A percentile compares a stretch with the other conserved stretches of the same genome.
phyloP scores from a whole-genome alignment of 2,329 filamentous ascomycete genomes.

The Fusarium sulawesiense region DNA sequence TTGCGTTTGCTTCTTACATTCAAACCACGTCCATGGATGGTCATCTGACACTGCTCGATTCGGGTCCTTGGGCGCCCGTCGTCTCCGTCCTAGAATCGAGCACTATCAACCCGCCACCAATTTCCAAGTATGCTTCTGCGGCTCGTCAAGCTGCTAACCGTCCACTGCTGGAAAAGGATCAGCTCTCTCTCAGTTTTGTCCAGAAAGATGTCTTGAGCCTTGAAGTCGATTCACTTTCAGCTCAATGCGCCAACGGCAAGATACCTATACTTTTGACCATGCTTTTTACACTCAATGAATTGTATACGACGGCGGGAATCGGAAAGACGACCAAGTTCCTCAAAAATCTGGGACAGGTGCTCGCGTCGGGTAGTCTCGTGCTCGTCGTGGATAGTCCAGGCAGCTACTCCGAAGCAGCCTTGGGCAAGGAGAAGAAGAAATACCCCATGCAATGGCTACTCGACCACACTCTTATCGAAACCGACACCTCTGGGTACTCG shows the following conservation, averaged over 20 bases:
- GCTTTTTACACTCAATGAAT: conserved; percentile 95
- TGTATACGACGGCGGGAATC: conserved; percentile 81
- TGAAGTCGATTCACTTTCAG: conserved; percentile 48
- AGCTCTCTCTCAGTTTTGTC: conserved; percentile 56
- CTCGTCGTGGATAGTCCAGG: conserved; percentile 94
- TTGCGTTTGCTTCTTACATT: conserved; percentile 62
- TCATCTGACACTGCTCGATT: conserved; percentile 77
- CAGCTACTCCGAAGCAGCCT: conserved; percentile 84
- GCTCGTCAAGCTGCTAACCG: conserved; percentile 58
- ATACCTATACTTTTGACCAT: conserved; percentile 75
- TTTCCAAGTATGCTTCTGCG: conserved; percentile 66
- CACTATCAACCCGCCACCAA: conserved; percentile 63
- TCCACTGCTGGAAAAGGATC: conserved; percentile 55
- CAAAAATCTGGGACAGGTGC: conserved; percentile 69
- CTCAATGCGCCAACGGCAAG: conserved; percentile 46
- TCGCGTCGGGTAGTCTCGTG: conserved; percentile 72
- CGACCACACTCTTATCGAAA: conserved; percentile 78
- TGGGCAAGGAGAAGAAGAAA: conserved; percentile 71
- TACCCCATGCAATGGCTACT: conserved; percentile 97
- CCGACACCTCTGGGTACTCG: conserved; percentile 50
- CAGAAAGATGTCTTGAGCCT: conserved; percentile 64
- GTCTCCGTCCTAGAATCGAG: conserved; percentile 67
- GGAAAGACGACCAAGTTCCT: conserved; percentile 82
- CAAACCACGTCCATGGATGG: conserved; percentile 44
- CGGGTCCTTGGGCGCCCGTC: conserved; percentile 79